A percentile compares a stretch with the other conserved stretches of the same genome.
Conservation (phyloP, 23 red algal genomes). For the Gracilaria domingensis region DNA sequence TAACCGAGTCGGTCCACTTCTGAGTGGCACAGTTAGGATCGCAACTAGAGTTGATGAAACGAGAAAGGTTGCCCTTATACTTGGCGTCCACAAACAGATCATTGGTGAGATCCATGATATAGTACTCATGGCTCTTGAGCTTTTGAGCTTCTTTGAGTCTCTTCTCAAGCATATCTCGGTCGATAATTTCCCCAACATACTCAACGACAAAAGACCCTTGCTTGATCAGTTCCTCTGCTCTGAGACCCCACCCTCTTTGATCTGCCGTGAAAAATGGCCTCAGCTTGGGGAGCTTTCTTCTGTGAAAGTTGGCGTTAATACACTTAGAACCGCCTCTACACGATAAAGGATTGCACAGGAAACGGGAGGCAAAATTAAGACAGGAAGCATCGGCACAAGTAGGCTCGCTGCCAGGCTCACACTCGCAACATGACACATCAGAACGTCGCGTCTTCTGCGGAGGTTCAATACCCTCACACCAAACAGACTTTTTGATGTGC, state of each 20-base stretch:
- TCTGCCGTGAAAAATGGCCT: slow-evolving; percentile 85
- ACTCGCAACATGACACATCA: slow-evolving; percentile 67
- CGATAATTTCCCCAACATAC: slow-evolving; percentile 96
- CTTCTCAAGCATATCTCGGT: slow-evolving; percentile 55
- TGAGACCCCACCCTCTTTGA: slow-evolving; percentile 85
- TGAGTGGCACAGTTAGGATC: slow-evolving; percentile 91
- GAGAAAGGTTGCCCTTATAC: slow-evolving; percentile 77
- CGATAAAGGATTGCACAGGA: slow-evolving; percentile 60
- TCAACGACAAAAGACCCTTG: slow-evolving; percentile 88
- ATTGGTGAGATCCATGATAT: slow-evolving; percentile 92
- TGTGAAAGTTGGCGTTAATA: slow-evolving; percentile 65
- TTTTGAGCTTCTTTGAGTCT: slow-evolving; percentile 58
- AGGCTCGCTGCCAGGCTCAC: slow-evolving; percentile 21
- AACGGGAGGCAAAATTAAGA: slow-evolving; percentile 76
- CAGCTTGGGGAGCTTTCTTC: slow-evolving; percentile 50
- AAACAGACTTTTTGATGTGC: slow-evolving; percentile 73
- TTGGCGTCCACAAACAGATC: slow-evolving; percentile 85
- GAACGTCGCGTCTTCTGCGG: slow-evolving; percentile 39
- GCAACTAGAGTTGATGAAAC: slow-evolving; percentile 96
- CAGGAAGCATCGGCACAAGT: slow-evolving; percentile 54
- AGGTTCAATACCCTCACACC: slow-evolving; percentile 55
- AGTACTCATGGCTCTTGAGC: slow-evolving; percentile 78
- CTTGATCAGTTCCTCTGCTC: slow-evolving; percentile 45
- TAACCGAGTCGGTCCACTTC: slow-evolving; percentile 85
- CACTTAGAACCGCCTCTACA: slow-evolving; percentile 60